Base-by-base conservation (phyloP, 2,329 filamentous ascomycete species). In the Trichoderma sp. region DNA sequence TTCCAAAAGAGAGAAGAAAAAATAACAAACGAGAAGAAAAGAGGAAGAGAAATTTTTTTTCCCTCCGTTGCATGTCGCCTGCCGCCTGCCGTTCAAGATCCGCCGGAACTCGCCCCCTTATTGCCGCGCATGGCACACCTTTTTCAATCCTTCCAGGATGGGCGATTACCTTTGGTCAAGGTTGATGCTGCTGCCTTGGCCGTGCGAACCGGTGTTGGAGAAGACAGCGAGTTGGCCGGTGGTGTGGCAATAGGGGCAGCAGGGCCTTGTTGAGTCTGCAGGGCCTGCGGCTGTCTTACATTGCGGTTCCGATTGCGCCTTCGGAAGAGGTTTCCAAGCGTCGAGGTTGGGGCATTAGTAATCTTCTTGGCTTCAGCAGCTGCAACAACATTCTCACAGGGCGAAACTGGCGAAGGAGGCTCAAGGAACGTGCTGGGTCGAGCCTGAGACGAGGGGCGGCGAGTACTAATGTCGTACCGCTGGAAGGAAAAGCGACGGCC, bases 301-400 rank as follows among this genome's bases (percentile, higher is more conserved):
- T 30, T 54, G 52, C 56, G 56, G 26, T 60, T 58, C 24, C 71
- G 72, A 28, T 70, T 70, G 39, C 73, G 72, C 43, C 73, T 77
- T 24, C 75, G 75, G 52, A 78, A 74, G 8, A 78, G 63, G 30
- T 66, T 71, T 4, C 73, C 65, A 14, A 78, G 70, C 1, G 72
- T 55, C 0, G 76, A 73, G 13, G 74, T 71, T 21, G 76, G 73
- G n/a, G 71, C 74, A 46, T 70, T 70, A 30, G 56, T 61, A 18
- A 67, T 39, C 10, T 46, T 54, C 13, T 24, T 66, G 28, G 21
- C 21, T 14, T 66, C 64, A 51, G 52, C 28, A 51, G 43, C 39
- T 6, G 34, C 21, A 59, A 56, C 39, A 11, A 51, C 54, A 39
- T 16, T 58, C 24, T 60, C 55, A 2, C 14, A 21, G 5, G 67